A percentile compares a stretch with the other conserved stretches of the same genome.
phyloP scores from a whole-genome alignment of 78 protist genomes.

The Dictyostelium purpureum region DNA sequence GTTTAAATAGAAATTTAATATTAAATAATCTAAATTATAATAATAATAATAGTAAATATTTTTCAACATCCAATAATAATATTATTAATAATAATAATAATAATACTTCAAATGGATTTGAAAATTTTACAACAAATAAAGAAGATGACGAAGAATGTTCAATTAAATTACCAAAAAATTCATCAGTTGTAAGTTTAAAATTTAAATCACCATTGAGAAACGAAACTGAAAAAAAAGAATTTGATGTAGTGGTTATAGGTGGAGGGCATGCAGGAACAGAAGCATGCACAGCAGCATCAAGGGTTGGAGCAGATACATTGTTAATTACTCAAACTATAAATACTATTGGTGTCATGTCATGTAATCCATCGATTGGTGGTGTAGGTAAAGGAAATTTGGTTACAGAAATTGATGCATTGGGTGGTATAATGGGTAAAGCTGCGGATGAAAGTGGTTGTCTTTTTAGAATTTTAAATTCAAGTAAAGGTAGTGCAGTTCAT shows the following conservation, averaged over 20 bases:
- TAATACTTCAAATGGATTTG: too few species aligned
- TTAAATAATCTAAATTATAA: background rate
- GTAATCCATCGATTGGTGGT: conserved; percentile 98
- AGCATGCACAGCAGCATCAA: conserved; percentile 94
- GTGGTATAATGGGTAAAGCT: conserved; percentile 90
- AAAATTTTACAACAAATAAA: background rate
- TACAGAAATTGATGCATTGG: conserved; percentile 96
- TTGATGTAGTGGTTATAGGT: conserved; percentile 82
- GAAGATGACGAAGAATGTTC: too few species aligned
- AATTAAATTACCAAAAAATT: background rate
- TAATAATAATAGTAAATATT: background rate
- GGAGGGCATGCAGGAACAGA: conserved; percentile 98
- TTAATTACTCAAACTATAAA: conserved; percentile 87
- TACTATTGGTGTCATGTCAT: conserved; percentile 93
- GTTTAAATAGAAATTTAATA: background rate
- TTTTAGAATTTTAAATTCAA: conserved; percentile 68
- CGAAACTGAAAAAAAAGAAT: background rate
- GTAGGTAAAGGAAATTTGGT: conserved; percentile 96
- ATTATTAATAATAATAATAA: too few species aligned
- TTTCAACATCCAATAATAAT: too few species aligned
- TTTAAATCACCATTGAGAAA: conserved; percentile 46
- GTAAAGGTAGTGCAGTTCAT: conserved; percentile 96
- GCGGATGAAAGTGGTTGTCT: conserved; percentile 81
- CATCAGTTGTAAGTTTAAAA: background rate
- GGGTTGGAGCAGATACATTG: conserved; percentile 90